A percentile compares a stretch with the other conserved stretches of the same genome.
Conservation (phyloP, 2,329 filamentous ascomycete species). For the Epichloe hybrida region DNA sequence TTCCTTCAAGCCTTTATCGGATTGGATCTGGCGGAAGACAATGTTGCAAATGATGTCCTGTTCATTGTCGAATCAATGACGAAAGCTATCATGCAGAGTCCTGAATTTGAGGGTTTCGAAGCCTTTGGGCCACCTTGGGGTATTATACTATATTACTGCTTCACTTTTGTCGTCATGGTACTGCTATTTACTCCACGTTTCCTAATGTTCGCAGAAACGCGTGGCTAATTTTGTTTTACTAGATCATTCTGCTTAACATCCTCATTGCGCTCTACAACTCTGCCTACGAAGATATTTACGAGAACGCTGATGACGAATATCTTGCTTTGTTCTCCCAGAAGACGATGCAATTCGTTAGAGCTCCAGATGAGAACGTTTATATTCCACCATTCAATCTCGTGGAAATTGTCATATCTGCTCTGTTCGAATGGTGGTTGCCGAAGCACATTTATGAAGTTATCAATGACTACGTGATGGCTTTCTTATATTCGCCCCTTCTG, state of each 20-base stretch:
- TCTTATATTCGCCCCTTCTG: constrained; percentile 74
- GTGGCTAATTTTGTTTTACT: neutral
- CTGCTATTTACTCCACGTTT: constrained; percentile 7
- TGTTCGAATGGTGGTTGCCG: constrained; percentile 95
- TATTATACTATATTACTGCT: constrained; percentile 90
- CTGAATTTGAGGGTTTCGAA: constrained; percentile 81
- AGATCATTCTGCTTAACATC: constrained; percentile 75
- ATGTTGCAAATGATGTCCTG: constrained; percentile 50
- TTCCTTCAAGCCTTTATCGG: constrained; percentile 94
- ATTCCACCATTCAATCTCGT: constrained; percentile 92
- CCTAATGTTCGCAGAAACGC: neutral
- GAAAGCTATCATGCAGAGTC: constrained; percentile 82
- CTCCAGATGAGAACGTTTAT: constrained; percentile 95
- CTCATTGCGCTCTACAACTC: constrained; percentile 96
- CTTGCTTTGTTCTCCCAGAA: constrained; percentile 87
- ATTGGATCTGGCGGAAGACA: constrained; percentile 68
- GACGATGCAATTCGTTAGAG: constrained; percentile 92
- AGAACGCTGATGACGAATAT: constrained; percentile 89
- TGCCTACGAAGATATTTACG: constrained; percentile 88
- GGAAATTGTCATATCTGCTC: constrained; percentile 64
- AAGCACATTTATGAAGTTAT: constrained; percentile 58
- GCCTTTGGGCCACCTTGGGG: constrained; percentile 87
- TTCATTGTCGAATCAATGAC: constrained; percentile 75
- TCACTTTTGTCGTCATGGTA: constrained; percentile 95
- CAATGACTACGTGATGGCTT: constrained; percentile 79